A percentile compares a stretch with the other conserved stretches of the same genome.
phyloP scores from a whole-genome alignment of 768 basidiomycete genomes.

The Suillus fuscotomentosus region DNA sequence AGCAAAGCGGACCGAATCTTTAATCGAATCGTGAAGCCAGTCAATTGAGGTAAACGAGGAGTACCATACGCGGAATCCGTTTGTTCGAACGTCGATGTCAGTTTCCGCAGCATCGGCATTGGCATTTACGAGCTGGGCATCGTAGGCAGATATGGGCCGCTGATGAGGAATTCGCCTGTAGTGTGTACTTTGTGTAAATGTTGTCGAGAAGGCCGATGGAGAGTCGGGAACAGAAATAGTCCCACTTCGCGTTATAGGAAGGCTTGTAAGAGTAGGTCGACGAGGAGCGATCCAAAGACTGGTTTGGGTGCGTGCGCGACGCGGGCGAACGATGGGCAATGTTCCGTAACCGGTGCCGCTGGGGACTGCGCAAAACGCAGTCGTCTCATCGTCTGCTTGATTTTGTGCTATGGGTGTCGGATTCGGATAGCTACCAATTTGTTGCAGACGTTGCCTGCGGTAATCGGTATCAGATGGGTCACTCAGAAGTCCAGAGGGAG shows the following conservation, averaged over 20 bases:
- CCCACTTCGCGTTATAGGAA: conserved; percentile 29
- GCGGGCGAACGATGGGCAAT: conserved; percentile 31
- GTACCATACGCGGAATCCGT: conserved; percentile 86
- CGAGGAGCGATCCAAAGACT: conserved; percentile 24
- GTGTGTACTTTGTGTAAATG: conserved; percentile 32
- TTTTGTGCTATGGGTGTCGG: not conserved
- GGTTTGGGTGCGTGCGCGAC: conserved; percentile 26
- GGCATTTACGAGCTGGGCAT: conserved; percentile 42
- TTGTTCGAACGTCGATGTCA: conserved; percentile 63
- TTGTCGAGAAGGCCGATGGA: conserved; percentile 31
- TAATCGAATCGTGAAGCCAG: conserved; percentile 96
- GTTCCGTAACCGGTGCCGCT: conserved; percentile 55
- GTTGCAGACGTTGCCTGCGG: conserved; percentile 60
- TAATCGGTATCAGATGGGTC: conserved; percentile 57
- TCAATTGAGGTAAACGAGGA: conserved; percentile 89
- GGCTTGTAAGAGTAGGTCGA: conserved; percentile 35
- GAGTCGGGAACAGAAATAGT: conserved; percentile 38
- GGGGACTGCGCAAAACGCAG: conserved; percentile 32
- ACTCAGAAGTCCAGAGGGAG: conserved; percentile 36
- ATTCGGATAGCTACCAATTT: conserved; percentile 40
- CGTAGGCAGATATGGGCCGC: conserved; percentile 75
- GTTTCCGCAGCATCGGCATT: conserved; percentile 34
- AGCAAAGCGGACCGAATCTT: conserved; percentile 83
- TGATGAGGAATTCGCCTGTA: conserved; percentile 39
- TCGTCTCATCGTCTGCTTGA: conserved; percentile 28